Conservation (phyloP, 371 early-diverging fungal species). For the Rhizopus delemar region DNA sequence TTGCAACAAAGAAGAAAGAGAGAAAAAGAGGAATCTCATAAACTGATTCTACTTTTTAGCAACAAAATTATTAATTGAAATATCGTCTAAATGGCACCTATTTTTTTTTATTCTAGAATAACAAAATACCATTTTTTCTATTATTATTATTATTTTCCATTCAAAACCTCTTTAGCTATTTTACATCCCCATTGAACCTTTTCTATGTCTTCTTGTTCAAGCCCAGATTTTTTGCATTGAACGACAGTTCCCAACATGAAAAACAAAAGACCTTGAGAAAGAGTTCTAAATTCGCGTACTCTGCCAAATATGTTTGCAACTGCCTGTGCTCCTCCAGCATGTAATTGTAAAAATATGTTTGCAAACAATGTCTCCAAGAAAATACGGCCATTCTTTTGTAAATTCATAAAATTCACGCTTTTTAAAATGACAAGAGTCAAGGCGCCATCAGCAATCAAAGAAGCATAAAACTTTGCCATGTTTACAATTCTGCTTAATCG, state of each 20-base stretch:
- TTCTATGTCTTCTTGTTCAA: slow-evolving; percentile 52
- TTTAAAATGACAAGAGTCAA: slow-evolving; percentile 70
- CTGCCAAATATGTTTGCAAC: slow-evolving; percentile 63
- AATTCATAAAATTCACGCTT: slow-evolving; percentile 73
- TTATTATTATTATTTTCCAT: slow-evolving; percentile 14
- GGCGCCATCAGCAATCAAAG: slow-evolving; percentile 60
- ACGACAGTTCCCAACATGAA: slow-evolving; percentile 70
- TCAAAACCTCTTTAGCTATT: slow-evolving; percentile 60
- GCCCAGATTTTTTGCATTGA: slow-evolving; percentile 29
- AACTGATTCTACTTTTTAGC: neutral
- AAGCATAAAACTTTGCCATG: slow-evolving; percentile 74
- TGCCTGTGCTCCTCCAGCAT: slow-evolving; percentile 49
- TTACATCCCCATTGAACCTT: slow-evolving; percentile 66
- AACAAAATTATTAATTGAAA: slow-evolving; percentile 11
- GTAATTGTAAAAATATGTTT: slow-evolving; percentile 43
- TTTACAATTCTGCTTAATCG: slow-evolving; percentile 71
- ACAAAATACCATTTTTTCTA: neutral
- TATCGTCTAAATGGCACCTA: slow-evolving; percentile 8
- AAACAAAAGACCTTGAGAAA: slow-evolving; percentile 74
- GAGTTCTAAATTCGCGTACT: slow-evolving; percentile 56
- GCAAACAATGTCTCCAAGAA: slow-evolving; percentile 73
- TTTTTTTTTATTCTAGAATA: no score
- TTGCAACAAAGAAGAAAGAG: slow-evolving; percentile 4
- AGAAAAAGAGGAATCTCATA: neutral
- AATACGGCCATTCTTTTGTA: slow-evolving; percentile 58